phyloP scores from a whole-genome alignment of 805 yeast genomes.

The Phaffomyces opuntiae region DNA sequence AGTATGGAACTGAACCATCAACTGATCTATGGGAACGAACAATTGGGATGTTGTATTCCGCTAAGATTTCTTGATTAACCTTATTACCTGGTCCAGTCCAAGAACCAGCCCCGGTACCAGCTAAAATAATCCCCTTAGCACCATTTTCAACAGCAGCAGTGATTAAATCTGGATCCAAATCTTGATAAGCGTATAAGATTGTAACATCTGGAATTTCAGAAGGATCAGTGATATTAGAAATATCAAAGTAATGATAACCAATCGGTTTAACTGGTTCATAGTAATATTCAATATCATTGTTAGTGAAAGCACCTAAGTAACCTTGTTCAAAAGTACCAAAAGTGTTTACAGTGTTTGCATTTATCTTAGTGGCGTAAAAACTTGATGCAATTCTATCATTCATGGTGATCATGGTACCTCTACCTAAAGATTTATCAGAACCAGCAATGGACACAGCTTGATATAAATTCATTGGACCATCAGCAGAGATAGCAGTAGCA shows the following conservation, averaged over 20 bases:
- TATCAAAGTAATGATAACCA: constrained; percentile 26
- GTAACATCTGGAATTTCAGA: constrained; percentile 35
- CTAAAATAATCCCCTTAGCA: constrained; percentile 51
- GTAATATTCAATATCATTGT: constrained; percentile 55
- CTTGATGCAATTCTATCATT: constrained; percentile 66
- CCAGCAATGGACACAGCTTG: constrained; percentile 62
- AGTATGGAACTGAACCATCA: constrained; percentile 62
- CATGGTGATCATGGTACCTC: constrained; percentile 58
- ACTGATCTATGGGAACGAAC: constrained; percentile 56
- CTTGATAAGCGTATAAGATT: constrained; percentile 56
- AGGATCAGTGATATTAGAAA: constrained; percentile 20
- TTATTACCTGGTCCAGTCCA: constrained; percentile 32
- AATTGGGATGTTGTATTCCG: constrained; percentile 38
- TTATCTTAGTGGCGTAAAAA: constrained; percentile 57
- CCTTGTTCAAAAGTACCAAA: constrained; percentile 64
- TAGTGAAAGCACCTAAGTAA: constrained; percentile 59
- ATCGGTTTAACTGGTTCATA: constrained; percentile 52
- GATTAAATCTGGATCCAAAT: constrained; percentile 41
- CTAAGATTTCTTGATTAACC: constrained; percentile 34
- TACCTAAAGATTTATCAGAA: constrained; percentile 37
- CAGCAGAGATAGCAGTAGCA: constrained; percentile 60
- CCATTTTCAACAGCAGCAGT: constrained; percentile 36
- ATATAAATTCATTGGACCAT: constrained; percentile 67
- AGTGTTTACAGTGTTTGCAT: constrained; percentile 62
- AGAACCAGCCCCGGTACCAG: constrained; percentile 68